Percentiles rank a stretch among this genome's conserved stretches.
Conservation (phyloP, 805 yeast genomes). For the Cyberlindnera galapagoensis region DNA sequence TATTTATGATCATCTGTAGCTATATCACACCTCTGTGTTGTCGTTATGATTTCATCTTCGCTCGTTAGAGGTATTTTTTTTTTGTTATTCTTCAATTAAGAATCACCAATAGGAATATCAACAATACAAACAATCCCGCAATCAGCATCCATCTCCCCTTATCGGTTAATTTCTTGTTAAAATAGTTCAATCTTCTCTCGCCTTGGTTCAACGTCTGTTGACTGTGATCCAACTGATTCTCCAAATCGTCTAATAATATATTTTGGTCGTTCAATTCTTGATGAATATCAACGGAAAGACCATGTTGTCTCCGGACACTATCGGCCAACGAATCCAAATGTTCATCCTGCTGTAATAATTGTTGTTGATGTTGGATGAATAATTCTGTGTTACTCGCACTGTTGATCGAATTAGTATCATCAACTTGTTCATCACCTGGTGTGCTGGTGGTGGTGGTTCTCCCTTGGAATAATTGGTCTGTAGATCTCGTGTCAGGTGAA, state of each 20-base stretch:
- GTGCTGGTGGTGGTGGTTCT: slow-evolving; percentile 3
- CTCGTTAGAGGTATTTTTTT: too few species aligned
- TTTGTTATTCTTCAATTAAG: slow-evolving; percentile 23
- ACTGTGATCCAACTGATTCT: slow-evolving; percentile 37
- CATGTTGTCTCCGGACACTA: slow-evolving; percentile 39
- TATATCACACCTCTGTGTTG: too few species aligned
- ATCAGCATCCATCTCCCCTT: slow-evolving; percentile 47
- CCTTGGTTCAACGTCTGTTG: slow-evolving; percentile 37
- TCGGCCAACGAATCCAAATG: slow-evolving; percentile 33
- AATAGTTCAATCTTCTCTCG: slow-evolving; percentile 30
- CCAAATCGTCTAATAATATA: slow-evolving; percentile 43
- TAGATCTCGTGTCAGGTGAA: slow-evolving; percentile 5
- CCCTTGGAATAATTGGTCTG: slow-evolving; percentile 18
- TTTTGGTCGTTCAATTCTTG: slow-evolving; percentile 43
- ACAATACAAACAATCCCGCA: slow-evolving; percentile 33
- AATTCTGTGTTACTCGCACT: slow-evolving; percentile 29
- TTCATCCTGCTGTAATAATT: slow-evolving; percentile 39
- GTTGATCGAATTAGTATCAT: slow-evolving; percentile 10
- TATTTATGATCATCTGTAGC: too few species aligned
- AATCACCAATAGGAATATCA: slow-evolving; percentile 37
- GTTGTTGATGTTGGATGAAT: slow-evolving; percentile 40
- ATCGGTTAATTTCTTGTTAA: slow-evolving; percentile 35
- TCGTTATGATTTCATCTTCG: too few species aligned
- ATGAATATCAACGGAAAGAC: slow-evolving; percentile 40
- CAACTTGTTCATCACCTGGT: slow-evolving; percentile 3